Evolutionary conservation across 352 stramenopile genomes (phyloP).

Genomic region (Phytophthora pisi): DNA sequence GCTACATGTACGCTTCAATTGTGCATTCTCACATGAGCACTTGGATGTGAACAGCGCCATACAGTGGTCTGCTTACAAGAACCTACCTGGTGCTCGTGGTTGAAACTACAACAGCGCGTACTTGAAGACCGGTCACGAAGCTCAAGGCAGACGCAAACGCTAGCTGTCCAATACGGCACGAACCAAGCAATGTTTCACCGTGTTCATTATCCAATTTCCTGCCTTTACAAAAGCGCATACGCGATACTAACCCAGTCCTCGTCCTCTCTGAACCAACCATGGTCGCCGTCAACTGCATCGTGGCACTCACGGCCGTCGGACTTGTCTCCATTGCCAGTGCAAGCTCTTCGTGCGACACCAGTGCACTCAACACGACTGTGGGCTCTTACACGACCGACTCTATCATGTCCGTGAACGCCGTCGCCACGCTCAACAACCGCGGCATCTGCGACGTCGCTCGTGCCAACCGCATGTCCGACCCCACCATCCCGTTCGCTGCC

Average conservation of each 20-base stretch:
- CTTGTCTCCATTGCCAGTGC: background rate
- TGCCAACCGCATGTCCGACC: constrained; percentile 24
- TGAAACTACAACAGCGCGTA: background rate
- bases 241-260: background rate
- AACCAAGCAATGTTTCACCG: background rate
- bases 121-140: background rate
- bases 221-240: background rate
- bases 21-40: too few relatives aligned
- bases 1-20: background rate
- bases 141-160: too few relatives aligned
- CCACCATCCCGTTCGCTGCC: constrained; percentile 21
- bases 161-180: background rate
- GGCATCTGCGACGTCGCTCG: constrained; percentile 21
- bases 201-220: constrained; percentile 4
- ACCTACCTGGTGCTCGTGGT: background rate
- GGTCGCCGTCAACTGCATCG: background rate
- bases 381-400: constrained; percentile 14
- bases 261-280: background rate
- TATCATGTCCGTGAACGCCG: constrained; percentile 8
- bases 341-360: constrained; percentile 12
- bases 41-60: background rate
- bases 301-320: background rate
- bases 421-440: constrained; percentile 14
- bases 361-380: constrained; percentile 18
- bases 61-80: background rate